Base-by-base conservation (phyloP, 257 asterid genomes). In the Scutellaria baicalensis region DNA sequence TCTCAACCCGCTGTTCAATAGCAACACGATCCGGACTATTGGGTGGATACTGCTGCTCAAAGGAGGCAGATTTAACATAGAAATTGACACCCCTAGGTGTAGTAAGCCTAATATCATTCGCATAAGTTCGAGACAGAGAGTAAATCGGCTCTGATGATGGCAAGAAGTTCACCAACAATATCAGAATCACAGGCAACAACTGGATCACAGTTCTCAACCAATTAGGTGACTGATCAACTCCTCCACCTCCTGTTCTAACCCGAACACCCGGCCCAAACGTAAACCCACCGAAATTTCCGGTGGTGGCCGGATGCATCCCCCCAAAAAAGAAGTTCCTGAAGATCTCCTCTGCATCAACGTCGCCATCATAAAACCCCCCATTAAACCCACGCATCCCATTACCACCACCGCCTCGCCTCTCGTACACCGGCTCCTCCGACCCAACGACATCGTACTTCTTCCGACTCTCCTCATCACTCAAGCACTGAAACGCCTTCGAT, bases 311-410 rank as follows among this genome's bases (percentile, higher is more conserved):
- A 79, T 88, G 76, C 98, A 85, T 88, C 40, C 99, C 97, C 39
- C 97, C 97, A 31, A 82, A 91, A 71, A 91, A 93, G 90, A 93
- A 93, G 77, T 93, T 89, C 67, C 96, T 86, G 71, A 93, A 93
- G 45, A 93, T 91, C 88, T 93, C 99, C 3, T 93, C 97, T 0
- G 99, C 96, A 61, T 93, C 96, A 42, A 93, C 21, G 0, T 90
- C 96, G 4, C 77, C 86, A 2, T 85, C 92, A 63, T 85, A 78
- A 69, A 84, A 90, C 14, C 95, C 95, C 13, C 97, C 97, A 44
- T 86, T 85, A 80, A 81, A 93, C 21, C 94, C 96, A 23, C 87
- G 84, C 89, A 80, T 85, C 17, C 93, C 91, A 27, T 84, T 72
- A 39, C 35, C 82, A 47, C 81, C 83, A 39, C 79, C 73, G 12